Conservation (phyloP, 2,329 filamentous ascomycete genomes). For the Talaromyces amestolkiae region DNA sequence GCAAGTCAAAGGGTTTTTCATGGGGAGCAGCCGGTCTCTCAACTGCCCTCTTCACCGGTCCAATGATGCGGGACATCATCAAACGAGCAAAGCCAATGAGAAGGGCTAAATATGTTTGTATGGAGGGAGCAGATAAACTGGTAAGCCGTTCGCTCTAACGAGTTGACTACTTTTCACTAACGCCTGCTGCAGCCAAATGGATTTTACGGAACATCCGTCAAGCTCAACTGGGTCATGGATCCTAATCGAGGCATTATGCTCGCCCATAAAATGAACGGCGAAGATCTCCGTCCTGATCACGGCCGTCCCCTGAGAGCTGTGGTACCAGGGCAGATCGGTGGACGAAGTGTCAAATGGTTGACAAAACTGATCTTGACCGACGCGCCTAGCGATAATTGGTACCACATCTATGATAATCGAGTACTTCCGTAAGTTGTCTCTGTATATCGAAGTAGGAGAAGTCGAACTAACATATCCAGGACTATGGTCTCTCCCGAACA, state of each 20-base stretch:
- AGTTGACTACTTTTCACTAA: not conserved
- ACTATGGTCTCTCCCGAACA: slow-evolving; percentile 77
- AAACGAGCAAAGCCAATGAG: slow-evolving; percentile 64
- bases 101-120: slow-evolving; percentile 77
- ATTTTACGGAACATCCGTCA: slow-evolving; percentile 82
- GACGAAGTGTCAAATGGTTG: slow-evolving; percentile 90
- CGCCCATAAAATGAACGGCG: slow-evolving; percentile 88
- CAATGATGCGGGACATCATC: slow-evolving; percentile 70
- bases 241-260: slow-evolving; percentile 80
- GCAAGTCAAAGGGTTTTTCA: slow-evolving; percentile 90
- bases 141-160: slow-evolving; percentile 34
- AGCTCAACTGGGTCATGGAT: slow-evolving; percentile 85
- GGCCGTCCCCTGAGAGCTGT: slow-evolving; percentile 79
- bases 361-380: slow-evolving; percentile 76
- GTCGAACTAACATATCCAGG: slow-evolving; percentile 26
- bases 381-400: slow-evolving; percentile 85
- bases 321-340: slow-evolving; percentile 88
- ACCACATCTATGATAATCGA: slow-evolving; percentile 90
- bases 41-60: slow-evolving; percentile 83
- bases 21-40: slow-evolving; percentile 88
- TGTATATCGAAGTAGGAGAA: not conserved
- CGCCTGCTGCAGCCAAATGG: slow-evolving; percentile 65
- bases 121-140: slow-evolving; percentile 84
- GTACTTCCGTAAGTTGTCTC: slow-evolving; percentile 64
- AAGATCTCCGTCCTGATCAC: slow-evolving; percentile 75